Base-by-base conservation (phyloP, 2,329 filamentous ascomycete genomes). In the Fusarium tupiense region DNA sequence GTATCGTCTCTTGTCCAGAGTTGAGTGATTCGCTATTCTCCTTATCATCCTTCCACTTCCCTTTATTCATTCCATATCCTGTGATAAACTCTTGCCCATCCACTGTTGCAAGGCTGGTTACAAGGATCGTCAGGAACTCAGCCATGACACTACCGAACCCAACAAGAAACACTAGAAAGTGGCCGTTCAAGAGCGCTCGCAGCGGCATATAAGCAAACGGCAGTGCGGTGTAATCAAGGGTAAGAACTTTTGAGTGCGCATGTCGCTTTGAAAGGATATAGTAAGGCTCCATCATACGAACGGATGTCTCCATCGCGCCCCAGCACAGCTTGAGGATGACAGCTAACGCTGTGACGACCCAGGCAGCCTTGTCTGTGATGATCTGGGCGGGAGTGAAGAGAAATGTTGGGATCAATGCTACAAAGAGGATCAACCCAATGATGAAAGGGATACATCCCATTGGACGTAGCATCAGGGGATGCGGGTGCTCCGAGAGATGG, bases 241-340 rank as follows among this genome's bases (percentile, higher is more conserved):
- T 91, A 12, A 94, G 86, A 5, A 90, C 91, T 73, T 87, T 89
- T 12, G 91, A 85, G 2, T 90, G 88, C 8, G 92, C 92, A 72
- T 92, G 89, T 8, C 92, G 88, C 60, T 86, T 85, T 20, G 89
- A 91, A 5, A 94, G 87, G 67, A 93, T 89, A 79, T 91, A 93
- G 78, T 92, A 94, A 5, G 92, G 92, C 80, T 94, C 91, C 81
- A 94, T 89, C 87, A 94, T 91, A 47, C 92, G 90, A 53, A 94
- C 87, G 33, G 91, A 88, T 64, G 89, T 91, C 77, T 94, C 93
- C 69, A 94, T 85, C 7, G 89, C 88, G 69, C 88, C 88, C 92
- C 92, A 94, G 52, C 87, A 84, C 29, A 94, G 86, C 80, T 93
- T 93, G 76, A 94, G 87, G 64, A 86, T 81, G 26, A 93, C 91